Conservation (phyloP, 306 rosid species). For the Glycyrrhiza uralensis region DNA sequence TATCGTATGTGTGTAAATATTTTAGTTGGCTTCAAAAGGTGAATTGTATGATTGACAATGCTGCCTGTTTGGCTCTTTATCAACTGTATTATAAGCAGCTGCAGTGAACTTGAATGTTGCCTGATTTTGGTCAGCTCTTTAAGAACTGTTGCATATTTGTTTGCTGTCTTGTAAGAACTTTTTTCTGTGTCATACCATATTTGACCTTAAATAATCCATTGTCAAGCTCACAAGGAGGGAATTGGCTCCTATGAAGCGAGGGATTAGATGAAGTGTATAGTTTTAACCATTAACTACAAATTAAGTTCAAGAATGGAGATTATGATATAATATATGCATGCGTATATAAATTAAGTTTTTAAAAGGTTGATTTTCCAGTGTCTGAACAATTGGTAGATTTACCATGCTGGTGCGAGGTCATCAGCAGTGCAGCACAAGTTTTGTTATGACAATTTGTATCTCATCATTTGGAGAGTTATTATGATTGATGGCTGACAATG, state of each 20-base stretch:
- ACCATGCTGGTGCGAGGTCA: not conserved
- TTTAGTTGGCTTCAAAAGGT: constrained; percentile 30
- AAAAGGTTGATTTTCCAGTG: not conserved
- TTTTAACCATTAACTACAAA: not conserved
- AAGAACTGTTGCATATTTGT: not conserved
- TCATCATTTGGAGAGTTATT: not conserved
- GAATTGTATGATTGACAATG: constrained; percentile 17
- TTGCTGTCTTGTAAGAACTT: not conserved
- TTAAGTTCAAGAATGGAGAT: not conserved
- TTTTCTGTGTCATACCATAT: not conserved
- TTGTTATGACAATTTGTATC: not conserved
- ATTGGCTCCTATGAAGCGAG: not conserved
- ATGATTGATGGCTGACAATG: not conserved
- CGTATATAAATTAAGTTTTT: not conserved
- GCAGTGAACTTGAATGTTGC: constrained; percentile 17
- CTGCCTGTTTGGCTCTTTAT: constrained; percentile 1
- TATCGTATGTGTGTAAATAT: constrained; percentile 43
- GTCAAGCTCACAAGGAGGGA: not conserved
- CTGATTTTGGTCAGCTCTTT: not conserved
- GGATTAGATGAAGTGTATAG: not conserved
- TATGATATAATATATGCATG: not conserved
- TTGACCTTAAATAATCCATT: not conserved
- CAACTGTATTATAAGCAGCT: constrained; percentile 28
- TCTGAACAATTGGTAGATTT: not conserved
- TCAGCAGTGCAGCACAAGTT: not conserved